phyloP scores from a whole-genome alignment of 345 rosid genomes.

The Rhodamnia argentea region DNA sequence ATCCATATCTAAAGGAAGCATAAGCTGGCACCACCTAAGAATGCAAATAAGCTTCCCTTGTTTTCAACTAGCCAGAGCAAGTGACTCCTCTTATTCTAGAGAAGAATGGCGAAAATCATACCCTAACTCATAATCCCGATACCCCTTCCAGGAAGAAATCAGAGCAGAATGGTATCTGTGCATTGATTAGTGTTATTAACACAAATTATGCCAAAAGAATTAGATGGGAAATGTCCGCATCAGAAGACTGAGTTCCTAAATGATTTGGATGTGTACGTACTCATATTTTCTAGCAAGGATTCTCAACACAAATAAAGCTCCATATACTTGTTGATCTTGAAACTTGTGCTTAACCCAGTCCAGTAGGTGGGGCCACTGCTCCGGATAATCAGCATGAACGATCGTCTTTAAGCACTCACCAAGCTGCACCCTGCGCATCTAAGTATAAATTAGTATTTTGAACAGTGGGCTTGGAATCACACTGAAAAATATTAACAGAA shows the following conservation, averaged over 20 bases:
- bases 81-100: neutral
- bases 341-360: conserved; percentile 92
- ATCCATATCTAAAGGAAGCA: neutral
- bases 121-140: conserved; percentile 4
- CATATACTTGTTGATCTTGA: conserved; percentile 86
- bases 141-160: conserved; percentile 1
- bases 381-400: conserved; percentile 93
- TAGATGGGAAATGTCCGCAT: neutral
- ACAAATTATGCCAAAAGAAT: neutral
- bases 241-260: neutral
- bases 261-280: conserved; percentile 26
- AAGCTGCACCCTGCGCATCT: conserved; percentile 68
- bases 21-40: neutral
- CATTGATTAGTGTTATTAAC: neutral
- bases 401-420: conserved; percentile 98
- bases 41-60: neutral
- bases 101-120: neutral
- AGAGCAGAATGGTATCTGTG: conserved; percentile 1
- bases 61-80: neutral
- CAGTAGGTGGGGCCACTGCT: conserved; percentile 95
- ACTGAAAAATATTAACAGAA: neutral
- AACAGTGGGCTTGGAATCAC: neutral
- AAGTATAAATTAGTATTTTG: neutral
- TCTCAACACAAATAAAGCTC: conserved; percentile 83
- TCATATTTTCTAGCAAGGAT: conserved; percentile 96